Evolutionary conservation across 1,284 basidiomycete species (phyloP).

Genomic region (Apiotrichum sp.): DNA sequence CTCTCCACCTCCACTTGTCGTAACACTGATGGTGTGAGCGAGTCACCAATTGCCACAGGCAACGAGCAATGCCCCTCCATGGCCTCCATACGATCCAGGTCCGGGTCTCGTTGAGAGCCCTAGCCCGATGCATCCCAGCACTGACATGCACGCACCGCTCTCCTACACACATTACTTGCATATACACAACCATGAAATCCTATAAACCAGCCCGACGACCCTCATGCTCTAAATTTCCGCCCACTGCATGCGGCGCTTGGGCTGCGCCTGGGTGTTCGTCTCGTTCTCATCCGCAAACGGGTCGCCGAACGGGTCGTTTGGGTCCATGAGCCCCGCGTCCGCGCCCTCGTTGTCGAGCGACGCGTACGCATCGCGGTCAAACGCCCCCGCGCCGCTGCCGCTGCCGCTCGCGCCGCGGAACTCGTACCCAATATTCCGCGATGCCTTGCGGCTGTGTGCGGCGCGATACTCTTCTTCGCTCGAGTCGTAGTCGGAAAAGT

Average conservation of each 20-base stretch:
- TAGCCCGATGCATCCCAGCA: no score
- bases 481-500: slow-evolving; percentile 84
- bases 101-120: no score
- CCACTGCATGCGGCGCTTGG: slow-evolving; percentile 48
- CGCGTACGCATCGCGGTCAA: slow-evolving; percentile 19
- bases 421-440: slow-evolving; percentile 7
- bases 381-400: background rate
- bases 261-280: slow-evolving; percentile 39
- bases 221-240: slow-evolving; percentile 7
- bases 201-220: no score
- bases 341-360: slow-evolving; percentile 36
- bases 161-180: no score
- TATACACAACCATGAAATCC: no score
- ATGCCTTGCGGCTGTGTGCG: slow-evolving; percentile 17
- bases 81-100: no score
- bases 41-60: no score
- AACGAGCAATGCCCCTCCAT: no score
- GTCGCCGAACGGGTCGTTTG: slow-evolving; percentile 74
- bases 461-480: slow-evolving; percentile 60
- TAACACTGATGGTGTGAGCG: no score
- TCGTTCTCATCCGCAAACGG: slow-evolving; percentile 61
- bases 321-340: slow-evolving; percentile 34
- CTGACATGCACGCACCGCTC: no score
- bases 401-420: background rate
- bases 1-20: no score